A percentile compares a stretch with the other conserved stretches of the same genome.
These are phyloP conservation scores for Phialophora verrucosa DNA, from an alignment of 2,329 filamentous ascomycete genomes.

Conservation along the genomic window DNA sequence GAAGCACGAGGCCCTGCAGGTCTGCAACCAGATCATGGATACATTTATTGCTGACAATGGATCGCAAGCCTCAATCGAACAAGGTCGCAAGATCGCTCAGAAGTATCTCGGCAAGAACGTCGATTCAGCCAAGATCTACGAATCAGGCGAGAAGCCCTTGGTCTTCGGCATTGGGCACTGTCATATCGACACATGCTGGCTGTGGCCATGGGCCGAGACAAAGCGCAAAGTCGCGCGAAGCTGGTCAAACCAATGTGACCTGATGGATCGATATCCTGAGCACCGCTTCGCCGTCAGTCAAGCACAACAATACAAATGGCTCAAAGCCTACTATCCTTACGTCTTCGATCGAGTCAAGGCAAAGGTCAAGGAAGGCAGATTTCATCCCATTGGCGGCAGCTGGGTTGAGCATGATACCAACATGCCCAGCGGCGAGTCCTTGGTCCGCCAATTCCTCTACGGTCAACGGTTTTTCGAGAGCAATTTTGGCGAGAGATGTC, in stretches of 20 bases:
- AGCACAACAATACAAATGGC: constrained; percentile 98
- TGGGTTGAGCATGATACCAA: constrained; percentile 99
- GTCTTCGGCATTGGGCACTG: constrained; percentile 94
- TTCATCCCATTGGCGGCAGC: constrained; percentile 94
- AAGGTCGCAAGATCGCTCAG: constrained; percentile 80
- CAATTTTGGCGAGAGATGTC: constrained; percentile 84
- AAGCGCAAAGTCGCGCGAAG: constrained; percentile 95
- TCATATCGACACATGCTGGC: constrained; percentile 97
- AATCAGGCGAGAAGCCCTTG: constrained; percentile 72
- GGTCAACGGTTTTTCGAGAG: constrained; percentile 94
- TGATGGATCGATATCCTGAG: constrained; percentile 95
- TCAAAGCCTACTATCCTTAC: constrained; percentile 85
- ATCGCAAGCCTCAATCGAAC: constrained; percentile 73
- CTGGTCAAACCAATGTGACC: constrained; percentile 94
- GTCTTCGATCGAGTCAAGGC: constrained; percentile 88
- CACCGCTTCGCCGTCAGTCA: constrained; percentile 91
- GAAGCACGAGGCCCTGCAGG: constrained; percentile 80
- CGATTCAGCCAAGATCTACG: constrained; percentile 83
- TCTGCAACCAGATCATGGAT: constrained; percentile 88
- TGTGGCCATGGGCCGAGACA: constrained; percentile 98
- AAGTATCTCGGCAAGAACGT: constrained; percentile 81
- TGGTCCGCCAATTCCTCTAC: constrained; percentile 92
- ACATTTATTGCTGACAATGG: constrained; percentile 80
- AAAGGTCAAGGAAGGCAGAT: constrained; percentile 87
- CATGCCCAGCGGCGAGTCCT: constrained; percentile 90